Base-by-base conservation (phyloP, 176 grass and related monocot genomes). In the Stipa capillata region DNA sequence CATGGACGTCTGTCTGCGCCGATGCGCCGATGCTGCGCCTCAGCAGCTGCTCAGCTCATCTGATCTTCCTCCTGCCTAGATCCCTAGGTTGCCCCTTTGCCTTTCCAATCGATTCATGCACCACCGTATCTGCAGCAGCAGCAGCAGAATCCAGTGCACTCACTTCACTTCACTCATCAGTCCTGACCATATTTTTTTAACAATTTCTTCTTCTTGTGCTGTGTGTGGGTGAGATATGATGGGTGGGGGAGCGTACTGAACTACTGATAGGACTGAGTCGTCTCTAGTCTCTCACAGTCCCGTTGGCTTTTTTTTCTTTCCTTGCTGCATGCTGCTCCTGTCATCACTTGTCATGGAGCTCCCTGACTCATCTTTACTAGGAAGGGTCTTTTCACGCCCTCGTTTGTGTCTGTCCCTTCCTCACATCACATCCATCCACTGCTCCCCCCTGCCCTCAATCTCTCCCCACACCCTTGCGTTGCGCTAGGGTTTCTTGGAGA, bases 371-470 rank as follows among this genome's bases (percentile, higher is more conserved):
- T 80, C 85, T 85, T 88, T 94, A 94, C 91, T 94, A 91, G 91
- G 91, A 94, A 91, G 79, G 74, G 91, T 94, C 88, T 91, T 94
- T 85, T 91, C 91, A 91, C 51, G 31, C 83, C 64, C 76, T 91
- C 74, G 88, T 79, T 88, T 67, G 63, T 82, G 83, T 78, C 67
- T 88, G 81, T 73, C 70, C 56, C 69, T 81, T 66, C 74, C 79
- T 86, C 44, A 54, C 89, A 87, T 89, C 86, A 87, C 84, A 69
- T 80, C 88, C 28, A 54, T 58, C 73, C 27, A 67, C 54, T 84
- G 35, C 58, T 76, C 7, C n/a, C n/a, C n/a, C n/a, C n/a, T 29
- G 6, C 6, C 52, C 54, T 70, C 37, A 9, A 45, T 71, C 68
- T 17, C 29, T 29, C 5, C 20, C 12, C n/a, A n/a, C 37, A 45